Base-by-base conservation (phyloP, 23 red algal genomes). In the Gracilaria domingensis region DNA sequence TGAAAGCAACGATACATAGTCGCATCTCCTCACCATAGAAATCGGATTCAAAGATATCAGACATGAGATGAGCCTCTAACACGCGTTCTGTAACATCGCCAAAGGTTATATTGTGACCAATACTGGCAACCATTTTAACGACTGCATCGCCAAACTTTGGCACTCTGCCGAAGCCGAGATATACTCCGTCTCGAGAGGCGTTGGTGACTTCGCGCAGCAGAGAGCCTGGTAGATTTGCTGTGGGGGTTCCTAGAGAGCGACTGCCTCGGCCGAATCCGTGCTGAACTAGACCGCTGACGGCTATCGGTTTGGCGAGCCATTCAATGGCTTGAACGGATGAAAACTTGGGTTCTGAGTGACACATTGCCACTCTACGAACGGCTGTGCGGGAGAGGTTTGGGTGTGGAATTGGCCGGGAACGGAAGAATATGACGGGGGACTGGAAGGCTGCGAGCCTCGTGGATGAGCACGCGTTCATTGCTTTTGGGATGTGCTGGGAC, bases 1-100 rank as follows among this genome's bases (percentile, higher is more conserved):
- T 72, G 73, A 78, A 95, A 18, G 77, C 96, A 54, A 95, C 34
- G 51, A 98, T 61, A 21, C 88, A 84, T 7, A 98, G 78, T 13
- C 92, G 91, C 88, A 98, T 84, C 66, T 86, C 76, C 56, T 85
- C 86, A 36, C 96, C 96, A 77, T 98, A 98, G 82, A 98, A 98
- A 32, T 98, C 95, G 49, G 83, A 24, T 24, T 84, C 24, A 81
- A 97, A 90, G 44, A 79, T 82, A 58, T 81, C 86, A 67, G 66
- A 69, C 75, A 98, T 73, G 49, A 98, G 87, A 75, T 98, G 88
- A 4, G 91, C 96, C 84, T 98, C 96, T 23, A 98, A 49, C 39
- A 94, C 83, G 28, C 82, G 89, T 56, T 98, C 28, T 29, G 28
- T 72, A 24, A 96, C 85, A 49, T 98, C 92, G 36, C 83, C 92